Base-by-base conservation (phyloP, 2,329 filamentous ascomycete genomes). In the Nemania sp. region DNA sequence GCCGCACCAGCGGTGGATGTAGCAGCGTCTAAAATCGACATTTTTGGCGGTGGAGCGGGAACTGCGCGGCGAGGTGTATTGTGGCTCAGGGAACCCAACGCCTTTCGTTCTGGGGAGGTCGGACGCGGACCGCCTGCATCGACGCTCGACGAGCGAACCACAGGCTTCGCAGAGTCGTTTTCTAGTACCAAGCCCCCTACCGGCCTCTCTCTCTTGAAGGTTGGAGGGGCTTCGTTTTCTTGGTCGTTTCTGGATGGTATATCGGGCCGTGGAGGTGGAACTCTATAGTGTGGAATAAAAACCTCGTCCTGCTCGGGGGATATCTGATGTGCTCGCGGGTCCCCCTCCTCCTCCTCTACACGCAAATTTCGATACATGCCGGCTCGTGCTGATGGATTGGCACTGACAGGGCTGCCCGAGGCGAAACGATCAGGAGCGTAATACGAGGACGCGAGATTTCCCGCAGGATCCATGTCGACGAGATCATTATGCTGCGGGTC, bases 21-120 rank as follows among this genome's bases (percentile, higher is more conserved):
- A 2, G 92, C 94, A 2, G 93, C 89, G 67, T 98, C 92, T n/a
- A 97, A 79, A 7, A 97, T 90, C 1, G 91, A 95, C 94, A 98
- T 98, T 76, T 97, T 98, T 0, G 95, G 94, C 7, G 92, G 92
- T 2, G 94, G 94, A 0, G 87, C 89, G 2, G 89, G 89, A 1
- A 91, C 91, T 20, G 90, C 84, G 67, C 92, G 83, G 69, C 87
- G 90, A 11, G 92, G 92, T 3, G 92, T 97, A 67, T 87, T 88
- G 57, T 82, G 80, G 65, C 77, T 83, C 57, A 87, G 78, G 1
- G 78, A 71, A 11, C 81, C 77, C 29, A 89, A 73, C 2, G 83
- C 82, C 57, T 82, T 85, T 64, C 86, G 77, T 45, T 86, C 84
- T 0, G 85, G 83, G 1, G 84, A 85, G 2, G 69, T 71, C 37